phyloP scores from a whole-genome alignment of 2,329 filamentous ascomycete genomes.

The Talaromyces sp. region DNA sequence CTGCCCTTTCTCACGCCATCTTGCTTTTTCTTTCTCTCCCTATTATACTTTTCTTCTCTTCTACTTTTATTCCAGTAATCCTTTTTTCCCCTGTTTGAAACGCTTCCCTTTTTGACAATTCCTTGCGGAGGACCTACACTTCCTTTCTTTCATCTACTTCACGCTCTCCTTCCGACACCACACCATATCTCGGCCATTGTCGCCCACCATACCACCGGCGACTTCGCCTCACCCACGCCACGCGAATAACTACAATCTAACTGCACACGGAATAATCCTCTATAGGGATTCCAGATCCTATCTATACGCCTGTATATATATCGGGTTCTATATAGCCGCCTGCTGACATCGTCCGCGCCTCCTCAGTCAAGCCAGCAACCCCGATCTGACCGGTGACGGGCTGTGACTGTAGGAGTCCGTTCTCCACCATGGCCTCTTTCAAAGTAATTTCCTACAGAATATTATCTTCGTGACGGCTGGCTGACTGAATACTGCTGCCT shows the following conservation, averaged over 20 bases:
- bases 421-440: conserved; percentile 35
- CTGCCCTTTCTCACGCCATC: conserved; percentile 17
- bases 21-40: conserved; percentile 19
- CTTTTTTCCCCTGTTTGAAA: conserved; percentile 6
- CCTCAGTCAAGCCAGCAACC: conserved; percentile 13
- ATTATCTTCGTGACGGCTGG: too few relatives aligned
- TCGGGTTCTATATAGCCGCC: conserved; percentile 20
- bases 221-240: too few relatives aligned
- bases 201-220: background rate
- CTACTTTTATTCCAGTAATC: background rate
- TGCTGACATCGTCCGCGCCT: conserved; percentile 2
- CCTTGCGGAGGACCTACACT: conserved; percentile 1
- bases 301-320: conserved; percentile 17
- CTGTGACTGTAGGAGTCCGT: conserved; percentile 24
- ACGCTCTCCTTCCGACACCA: background rate
- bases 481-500: background rate
- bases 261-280: background rate
- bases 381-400: conserved; percentile 7
- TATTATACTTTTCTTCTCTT: conserved; percentile 16
- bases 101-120: conserved; percentile 11
- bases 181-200: background rate
- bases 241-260: background rate
- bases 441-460: too few relatives aligned
- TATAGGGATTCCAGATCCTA: background rate
- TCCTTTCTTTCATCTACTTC: background rate